Base-by-base conservation (phyloP, 2,329 filamentous ascomycete species). In the Bipolaris bicolor region DNA sequence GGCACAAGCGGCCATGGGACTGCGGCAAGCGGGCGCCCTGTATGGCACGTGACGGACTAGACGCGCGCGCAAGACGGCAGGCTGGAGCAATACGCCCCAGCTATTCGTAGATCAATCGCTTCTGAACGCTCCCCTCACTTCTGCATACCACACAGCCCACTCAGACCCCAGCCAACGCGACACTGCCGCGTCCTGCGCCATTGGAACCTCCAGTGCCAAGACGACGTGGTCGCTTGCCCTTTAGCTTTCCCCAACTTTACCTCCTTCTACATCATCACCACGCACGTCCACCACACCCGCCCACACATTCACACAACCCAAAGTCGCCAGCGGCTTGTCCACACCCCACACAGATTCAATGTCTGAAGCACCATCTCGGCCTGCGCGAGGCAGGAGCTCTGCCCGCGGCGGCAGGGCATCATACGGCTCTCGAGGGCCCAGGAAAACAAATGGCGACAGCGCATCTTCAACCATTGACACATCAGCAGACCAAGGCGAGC, bases 291-390 rank as follows among this genome's bases (percentile, higher is more conserved):
- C 65, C 48, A 59, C 33, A 55, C 54, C 60, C 67, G 61, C 67
- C 62, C 65, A 55, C 62, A 64, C 63, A 64, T 59, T 59, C 60
- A 61, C 63, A 65, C 62, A 64, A 61, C 37, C 45, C 20, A 15
- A 57, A 66, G 60, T 66, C 65, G 56, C 51, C 55, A 53, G 61
- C 64, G 66, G 65, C 63, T 62, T 63, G 60, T 55, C 48, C 64
- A 79, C 73, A 72, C 74, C 72, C 77, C 75, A 69, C 73, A 75
- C 72, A 77, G 71, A 80, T 78, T 77, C 80, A 77, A 98, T 98
- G 95, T 96, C 95, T 86, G 94, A 98, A 86, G 87, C 91, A 82
- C 90, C 92, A 84, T 86, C 90, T 81, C 87, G 93, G 85, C 86
- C 90, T 77, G 85, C 91, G 81, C 91, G 94, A 82, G 93, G 94